These are phyloP conservation scores for Echinosophora koreensis DNA, from an alignment of 306 rosid species.

Conservation along the genomic window DNA sequence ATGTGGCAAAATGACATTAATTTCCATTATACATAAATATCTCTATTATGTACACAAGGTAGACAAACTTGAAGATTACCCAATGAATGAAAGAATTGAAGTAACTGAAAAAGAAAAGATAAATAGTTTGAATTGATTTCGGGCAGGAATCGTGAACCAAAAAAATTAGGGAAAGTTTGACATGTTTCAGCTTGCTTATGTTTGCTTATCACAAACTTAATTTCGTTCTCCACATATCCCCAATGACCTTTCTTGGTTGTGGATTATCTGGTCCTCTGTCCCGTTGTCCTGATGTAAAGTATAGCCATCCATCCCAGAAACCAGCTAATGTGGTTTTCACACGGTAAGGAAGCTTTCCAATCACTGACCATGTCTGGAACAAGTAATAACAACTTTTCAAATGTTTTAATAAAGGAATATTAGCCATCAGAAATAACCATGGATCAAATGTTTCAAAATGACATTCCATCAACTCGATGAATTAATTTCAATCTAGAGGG, in stretches of 20 bases:
- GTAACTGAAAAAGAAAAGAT: conserved; percentile 21
- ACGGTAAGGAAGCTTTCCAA: conserved; percentile 91
- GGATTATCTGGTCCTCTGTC: conserved; percentile 96
- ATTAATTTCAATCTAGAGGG: background rate
- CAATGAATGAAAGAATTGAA: conserved; percentile 4
- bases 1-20: background rate
- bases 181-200: conserved; percentile 1
- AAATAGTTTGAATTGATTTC: conserved; percentile 16
- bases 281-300: conserved; percentile 91
- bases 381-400: background rate
- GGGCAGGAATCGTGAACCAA: conserved; percentile 3
- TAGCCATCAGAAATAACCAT: conserved; percentile 15
- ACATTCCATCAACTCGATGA: background rate
- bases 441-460: conserved; percentile 11
- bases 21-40: background rate
- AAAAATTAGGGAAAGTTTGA: background rate
- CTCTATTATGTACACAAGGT: conserved; percentile 20
- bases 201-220: conserved; percentile 48
- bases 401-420: conserved; percentile 2
- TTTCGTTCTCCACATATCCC: conserved; percentile 86
- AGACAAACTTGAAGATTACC: conserved; percentile 23
- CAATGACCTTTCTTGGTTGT: conserved; percentile 76
- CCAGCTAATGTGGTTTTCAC: conserved; percentile 84
- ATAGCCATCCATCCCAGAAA: conserved; percentile 85
- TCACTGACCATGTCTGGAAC: conserved; percentile 90